Evolutionary conservation across 208 protist species (phyloP).

Genomic region (Crithidia mellificae): DNA sequence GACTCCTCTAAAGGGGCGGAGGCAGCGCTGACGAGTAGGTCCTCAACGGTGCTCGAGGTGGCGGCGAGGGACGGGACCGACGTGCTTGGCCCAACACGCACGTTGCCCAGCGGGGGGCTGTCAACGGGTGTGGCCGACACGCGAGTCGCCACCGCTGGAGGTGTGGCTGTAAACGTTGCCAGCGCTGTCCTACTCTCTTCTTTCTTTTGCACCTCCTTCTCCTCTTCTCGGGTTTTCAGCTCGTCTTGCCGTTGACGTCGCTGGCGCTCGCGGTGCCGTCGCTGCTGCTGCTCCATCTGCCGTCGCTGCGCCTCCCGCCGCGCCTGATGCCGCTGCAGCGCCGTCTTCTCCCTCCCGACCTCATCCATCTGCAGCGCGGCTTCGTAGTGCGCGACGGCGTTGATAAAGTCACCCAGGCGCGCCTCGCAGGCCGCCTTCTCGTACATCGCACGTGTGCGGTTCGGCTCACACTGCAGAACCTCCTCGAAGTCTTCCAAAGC

Average conservation of each 20-base stretch:
- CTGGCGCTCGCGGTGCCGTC: slow-evolving; percentile 1
- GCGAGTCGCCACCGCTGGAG: too few species aligned
- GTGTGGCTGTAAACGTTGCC: too few species aligned
- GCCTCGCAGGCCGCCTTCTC: slow-evolving; percentile 77
- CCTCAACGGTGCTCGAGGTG: not conserved
- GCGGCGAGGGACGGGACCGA: not conserved
- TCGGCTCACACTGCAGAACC: slow-evolving; percentile 60
- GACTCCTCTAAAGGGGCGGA: not conserved
- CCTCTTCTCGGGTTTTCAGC: too few species aligned
- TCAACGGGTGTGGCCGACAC: not conserved
- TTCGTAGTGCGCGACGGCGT: slow-evolving; percentile 84
- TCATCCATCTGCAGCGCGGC: slow-evolving; percentile 57
- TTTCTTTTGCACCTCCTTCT: too few species aligned
- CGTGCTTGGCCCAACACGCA: not conserved
- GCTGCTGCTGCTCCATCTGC: slow-evolving; percentile 9
- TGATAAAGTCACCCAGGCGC: slow-evolving; percentile 61
- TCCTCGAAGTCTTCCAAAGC: slow-evolving; percentile 68
- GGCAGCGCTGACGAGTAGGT: not conserved
- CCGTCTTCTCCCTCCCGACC: slow-evolving; percentile 20
- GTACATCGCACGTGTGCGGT: slow-evolving; percentile 65
- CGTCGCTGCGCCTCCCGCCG: slow-evolving; percentile 10
- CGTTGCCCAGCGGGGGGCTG: not conserved
- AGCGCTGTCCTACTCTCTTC: too few species aligned
- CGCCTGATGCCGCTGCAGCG: slow-evolving; percentile 11
- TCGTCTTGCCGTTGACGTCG: not conserved